Percentiles rank a stretch among this genome's conserved stretches.
Evolutionary conservation across 768 basidiomycete genomes (phyloP).

Genomic region (Mycena chlorophos): DNA sequence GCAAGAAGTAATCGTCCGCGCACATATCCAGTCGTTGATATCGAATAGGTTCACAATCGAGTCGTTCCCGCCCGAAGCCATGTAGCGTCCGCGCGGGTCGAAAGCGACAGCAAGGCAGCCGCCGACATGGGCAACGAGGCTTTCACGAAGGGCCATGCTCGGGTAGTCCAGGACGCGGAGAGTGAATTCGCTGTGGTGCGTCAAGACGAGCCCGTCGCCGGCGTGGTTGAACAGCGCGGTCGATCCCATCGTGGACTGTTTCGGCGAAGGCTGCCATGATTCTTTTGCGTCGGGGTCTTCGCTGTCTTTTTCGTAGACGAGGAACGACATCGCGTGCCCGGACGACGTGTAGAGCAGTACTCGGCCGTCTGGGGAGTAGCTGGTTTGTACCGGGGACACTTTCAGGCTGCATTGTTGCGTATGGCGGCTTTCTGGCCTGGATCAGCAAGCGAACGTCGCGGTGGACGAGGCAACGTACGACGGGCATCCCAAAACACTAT

Average conservation of each 20-base stretch:
- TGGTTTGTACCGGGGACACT: constrained; percentile 61
- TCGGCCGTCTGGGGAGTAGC: constrained; percentile 72
- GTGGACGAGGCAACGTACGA: constrained; percentile 46
- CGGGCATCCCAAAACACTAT: constrained; percentile 85
- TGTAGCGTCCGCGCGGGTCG: constrained; percentile 82
- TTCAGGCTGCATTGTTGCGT: constrained; percentile 62
- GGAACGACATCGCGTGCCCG: constrained; percentile 59
- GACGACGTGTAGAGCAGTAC: constrained; percentile 63
- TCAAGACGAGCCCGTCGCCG: constrained; percentile 70
- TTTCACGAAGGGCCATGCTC: constrained; percentile 56
- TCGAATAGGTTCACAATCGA: constrained; percentile 85
- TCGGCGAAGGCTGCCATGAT: constrained; percentile 47
- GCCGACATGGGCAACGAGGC: constrained; percentile 73
- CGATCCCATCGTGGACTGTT: constrained; percentile 58
- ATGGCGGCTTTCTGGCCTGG: constrained; percentile 61
- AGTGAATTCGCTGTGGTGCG: constrained; percentile 61
- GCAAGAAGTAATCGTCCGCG: constrained; percentile 74
- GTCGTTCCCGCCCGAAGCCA: constrained; percentile 79
- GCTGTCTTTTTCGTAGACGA: constrained; percentile 54
- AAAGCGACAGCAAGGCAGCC: constrained; percentile 76
- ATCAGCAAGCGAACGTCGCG: not conserved
- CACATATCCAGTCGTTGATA: constrained; percentile 76
- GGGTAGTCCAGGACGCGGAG: constrained; percentile 74
- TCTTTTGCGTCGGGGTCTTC: constrained; percentile 46
- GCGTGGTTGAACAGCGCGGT: constrained; percentile 75